phyloP scores from a whole-genome alignment of 257 asterid species.

The Petunia axillaris region DNA sequence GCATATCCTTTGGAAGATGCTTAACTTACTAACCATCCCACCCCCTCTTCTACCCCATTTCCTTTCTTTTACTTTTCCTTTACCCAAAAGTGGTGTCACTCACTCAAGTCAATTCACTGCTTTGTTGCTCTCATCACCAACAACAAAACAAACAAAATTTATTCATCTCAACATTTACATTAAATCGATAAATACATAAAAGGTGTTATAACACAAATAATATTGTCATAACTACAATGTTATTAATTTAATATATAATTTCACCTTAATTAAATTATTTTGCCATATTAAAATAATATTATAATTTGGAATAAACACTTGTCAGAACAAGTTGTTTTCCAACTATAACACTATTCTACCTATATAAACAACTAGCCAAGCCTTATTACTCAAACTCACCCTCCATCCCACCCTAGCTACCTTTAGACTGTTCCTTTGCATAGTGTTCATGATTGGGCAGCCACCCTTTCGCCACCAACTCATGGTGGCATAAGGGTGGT shows the following conservation, averaged over 20 bases:
- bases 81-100: slow-evolving; percentile 43
- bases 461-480: slow-evolving; percentile 23
- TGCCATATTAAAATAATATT: fast-evolving
- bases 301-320: not conserved
- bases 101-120: slow-evolving; percentile 51
- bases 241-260: not conserved
- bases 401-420: slow-evolving; percentile 42
- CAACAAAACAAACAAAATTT: not conserved
- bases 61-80: slow-evolving; percentile 38
- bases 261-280: not conserved
- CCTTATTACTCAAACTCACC: slow-evolving; percentile 39
- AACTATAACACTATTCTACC: not conserved
- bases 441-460: slow-evolving; percentile 10
- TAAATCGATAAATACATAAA: too few relatives aligned
- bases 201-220: too few relatives aligned
- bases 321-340: not conserved
- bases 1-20: slow-evolving; percentile 62
- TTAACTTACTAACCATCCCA: slow-evolving; percentile 28
- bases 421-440: slow-evolving; percentile 16
- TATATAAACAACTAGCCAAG: slow-evolving; percentile 35
- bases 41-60: slow-evolving; percentile 28
- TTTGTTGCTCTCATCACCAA: slow-evolving; percentile 36
- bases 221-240: too few relatives aligned
- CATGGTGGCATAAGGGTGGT: slow-evolving; percentile 33
- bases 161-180: not conserved